Conservation (phyloP, 805 yeast genomes). For the Pichia phayaonensis region DNA sequence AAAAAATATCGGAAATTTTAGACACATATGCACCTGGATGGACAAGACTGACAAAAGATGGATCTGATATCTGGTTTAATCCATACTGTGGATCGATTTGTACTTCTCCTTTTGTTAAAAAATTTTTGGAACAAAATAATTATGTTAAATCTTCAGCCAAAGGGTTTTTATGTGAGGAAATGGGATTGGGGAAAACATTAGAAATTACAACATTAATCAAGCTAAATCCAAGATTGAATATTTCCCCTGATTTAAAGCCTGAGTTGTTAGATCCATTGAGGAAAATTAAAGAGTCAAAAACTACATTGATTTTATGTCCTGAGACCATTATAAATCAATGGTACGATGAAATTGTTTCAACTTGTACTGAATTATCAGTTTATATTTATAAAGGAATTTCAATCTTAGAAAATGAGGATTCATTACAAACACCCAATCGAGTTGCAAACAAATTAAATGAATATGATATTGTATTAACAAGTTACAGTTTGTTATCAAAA, state of each 20-base stretch:
- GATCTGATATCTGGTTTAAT: conserved; percentile 36
- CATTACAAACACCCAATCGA: conserved; percentile 19
- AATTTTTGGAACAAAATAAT: conserved; percentile 12
- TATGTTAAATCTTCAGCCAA: conserved; percentile 28
- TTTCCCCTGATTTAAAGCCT: conserved; percentile 18
- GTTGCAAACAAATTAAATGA: conserved; percentile 49
- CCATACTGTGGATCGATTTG: conserved; percentile 41
- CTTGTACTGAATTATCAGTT: conserved; percentile 55
- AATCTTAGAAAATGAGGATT: conserved; percentile 25
- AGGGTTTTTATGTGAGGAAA: conserved; percentile 85
- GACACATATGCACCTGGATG: conserved; percentile 49
- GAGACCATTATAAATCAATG: conserved; percentile 79
- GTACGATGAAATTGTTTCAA: conserved; percentile 59
- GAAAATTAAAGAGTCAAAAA: conserved; percentile 43
- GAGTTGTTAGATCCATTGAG: conserved; percentile 37
- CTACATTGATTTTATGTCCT: conserved; percentile 83
- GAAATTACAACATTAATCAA: conserved; percentile 65
- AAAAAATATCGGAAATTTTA: conserved; percentile 26
- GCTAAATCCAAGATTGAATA: conserved; percentile 46
- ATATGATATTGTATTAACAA: conserved; percentile 73
- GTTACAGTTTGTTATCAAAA: conserved; percentile 60
- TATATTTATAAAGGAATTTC: conserved; percentile 56
- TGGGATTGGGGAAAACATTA: conserved; percentile 96
- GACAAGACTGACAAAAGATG: conserved; percentile 22
- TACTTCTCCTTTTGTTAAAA: conserved; percentile 25